Conservation (phyloP, 140 eudicot species). For the Anethum foeniculum region DNA sequence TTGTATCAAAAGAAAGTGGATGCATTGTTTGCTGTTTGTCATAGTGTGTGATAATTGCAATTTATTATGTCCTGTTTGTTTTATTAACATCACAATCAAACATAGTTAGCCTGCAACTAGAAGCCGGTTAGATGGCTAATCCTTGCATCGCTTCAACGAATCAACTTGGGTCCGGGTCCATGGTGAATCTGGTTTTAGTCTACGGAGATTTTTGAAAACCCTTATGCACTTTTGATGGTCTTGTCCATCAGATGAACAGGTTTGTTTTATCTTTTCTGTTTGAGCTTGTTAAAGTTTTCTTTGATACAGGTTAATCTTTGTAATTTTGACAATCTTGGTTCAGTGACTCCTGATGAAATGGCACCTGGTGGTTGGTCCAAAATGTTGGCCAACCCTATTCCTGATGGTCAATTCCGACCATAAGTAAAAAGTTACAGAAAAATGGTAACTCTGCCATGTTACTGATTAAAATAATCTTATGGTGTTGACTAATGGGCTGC, state of each 20-base stretch:
- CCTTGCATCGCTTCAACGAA: not conserved
- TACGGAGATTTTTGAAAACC: not conserved
- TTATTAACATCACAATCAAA: not conserved
- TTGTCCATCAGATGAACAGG: not conserved
- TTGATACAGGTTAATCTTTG: not conserved
- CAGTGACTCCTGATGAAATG: no score
- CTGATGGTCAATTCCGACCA: conserved; percentile 6
- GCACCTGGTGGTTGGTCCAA: not conserved
- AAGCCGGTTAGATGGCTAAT: not conserved
- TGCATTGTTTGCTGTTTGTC: not conserved
- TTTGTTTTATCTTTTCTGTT: not conserved
- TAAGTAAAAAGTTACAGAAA: not conserved
- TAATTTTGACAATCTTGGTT: no score
- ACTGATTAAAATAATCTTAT: no score
- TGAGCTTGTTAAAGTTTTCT: no score
- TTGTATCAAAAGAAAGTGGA: not conserved
- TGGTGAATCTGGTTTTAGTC: not conserved
- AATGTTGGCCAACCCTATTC: not conserved
- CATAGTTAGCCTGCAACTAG: not conserved
- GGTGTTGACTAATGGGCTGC: no score
- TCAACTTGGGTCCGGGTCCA: not conserved
- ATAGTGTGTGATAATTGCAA: not conserved
- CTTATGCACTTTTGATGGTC: not conserved
- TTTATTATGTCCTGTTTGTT: not conserved
- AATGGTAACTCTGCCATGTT: no score